Conservation (phyloP, 441 rosid genomes). For the Arabidopsis lyrata region DNA sequence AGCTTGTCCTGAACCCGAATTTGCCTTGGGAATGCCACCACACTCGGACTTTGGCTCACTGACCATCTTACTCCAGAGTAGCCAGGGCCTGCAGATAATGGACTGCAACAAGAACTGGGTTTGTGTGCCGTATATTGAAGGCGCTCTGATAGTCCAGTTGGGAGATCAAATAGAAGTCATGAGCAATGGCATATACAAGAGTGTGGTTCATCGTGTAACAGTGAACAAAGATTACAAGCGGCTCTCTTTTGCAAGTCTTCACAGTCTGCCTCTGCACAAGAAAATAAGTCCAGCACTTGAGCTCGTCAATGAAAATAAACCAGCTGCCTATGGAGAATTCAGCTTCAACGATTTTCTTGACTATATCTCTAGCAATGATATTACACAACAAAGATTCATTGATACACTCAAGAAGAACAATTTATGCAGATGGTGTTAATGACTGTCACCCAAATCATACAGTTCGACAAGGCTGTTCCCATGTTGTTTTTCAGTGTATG, state of each 20-base stretch:
- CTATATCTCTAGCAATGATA: constrained; percentile 45
- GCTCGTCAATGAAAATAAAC: constrained; percentile 52
- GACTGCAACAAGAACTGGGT: constrained; percentile 63
- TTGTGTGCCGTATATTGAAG: constrained; percentile 54
- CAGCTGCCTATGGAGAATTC: constrained; percentile 59
- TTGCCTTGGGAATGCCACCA: constrained; percentile 73
- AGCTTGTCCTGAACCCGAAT: constrained; percentile 73
- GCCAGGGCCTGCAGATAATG: constrained; percentile 63
- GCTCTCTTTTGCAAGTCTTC: constrained; percentile 70
- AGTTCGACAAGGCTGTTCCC: constrained; percentile 1
- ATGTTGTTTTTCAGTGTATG: background rate
- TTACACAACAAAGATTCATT: constrained; percentile 48
- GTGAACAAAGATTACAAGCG: constrained; percentile 52
- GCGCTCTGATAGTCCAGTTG: constrained; percentile 60
- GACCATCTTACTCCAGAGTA: constrained; percentile 65
- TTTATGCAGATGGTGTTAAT: constrained; percentile 24
- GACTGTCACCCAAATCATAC: background rate
- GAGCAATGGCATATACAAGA: constrained; percentile 75
- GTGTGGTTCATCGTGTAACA: constrained; percentile 64
- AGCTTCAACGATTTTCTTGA: constrained; percentile 62
- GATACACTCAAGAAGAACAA: constrained; percentile 48
- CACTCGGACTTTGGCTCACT: constrained; percentile 73
- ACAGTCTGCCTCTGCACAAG: constrained; percentile 59
- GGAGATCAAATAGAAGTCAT: constrained; percentile 81
- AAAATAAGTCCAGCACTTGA: constrained; percentile 60